These are phyloP conservation scores for Naganishia sp. DNA, from an alignment of 1,284 basidiomycete genomes.

Conservation along the genomic window DNA sequence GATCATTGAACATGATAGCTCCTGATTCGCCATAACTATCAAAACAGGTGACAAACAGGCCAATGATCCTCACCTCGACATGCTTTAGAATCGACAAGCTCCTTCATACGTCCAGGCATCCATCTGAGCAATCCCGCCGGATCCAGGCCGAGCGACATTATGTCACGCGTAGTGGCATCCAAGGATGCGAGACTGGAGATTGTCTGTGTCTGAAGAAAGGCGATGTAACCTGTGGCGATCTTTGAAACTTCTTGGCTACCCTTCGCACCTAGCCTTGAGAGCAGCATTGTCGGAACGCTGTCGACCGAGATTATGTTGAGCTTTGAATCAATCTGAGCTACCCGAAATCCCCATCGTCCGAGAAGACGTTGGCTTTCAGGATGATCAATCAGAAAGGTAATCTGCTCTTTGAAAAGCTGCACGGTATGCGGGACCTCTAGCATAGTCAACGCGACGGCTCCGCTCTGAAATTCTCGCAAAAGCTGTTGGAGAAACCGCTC, in stretches of 20 bases:
- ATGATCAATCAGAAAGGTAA: conserved; percentile 56
- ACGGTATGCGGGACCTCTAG: conserved; percentile 57
- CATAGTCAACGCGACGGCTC: conserved; percentile 50
- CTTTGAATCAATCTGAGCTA: conserved; percentile 45
- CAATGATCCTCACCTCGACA: conserved; percentile 68
- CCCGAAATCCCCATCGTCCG: conserved; percentile 71
- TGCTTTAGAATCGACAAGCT: conserved; percentile 86
- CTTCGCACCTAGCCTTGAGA: conserved; percentile 40
- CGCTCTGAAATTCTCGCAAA: conserved; percentile 63
- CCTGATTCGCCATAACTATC: conserved; percentile 57
- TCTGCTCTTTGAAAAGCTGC: conserved; percentile 67
- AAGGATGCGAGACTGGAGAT: conserved; percentile 26
- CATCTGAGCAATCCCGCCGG: conserved; percentile 63
- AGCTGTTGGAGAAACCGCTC: conserved; percentile 75
- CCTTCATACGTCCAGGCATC: conserved; percentile 75
- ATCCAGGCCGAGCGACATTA: conserved; percentile 62
- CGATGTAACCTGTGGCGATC: conserved; percentile 20
- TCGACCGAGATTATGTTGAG: background rate
- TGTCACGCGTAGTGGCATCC: conserved; percentile 4
- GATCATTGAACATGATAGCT: conserved; percentile 95
- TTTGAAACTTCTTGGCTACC: conserved; percentile 39
- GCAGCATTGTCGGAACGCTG: conserved; percentile 47
- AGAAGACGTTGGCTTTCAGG: conserved; percentile 54
- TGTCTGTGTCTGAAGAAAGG: conserved; percentile 22
- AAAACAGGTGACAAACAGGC: background rate